These are phyloP conservation scores for Paramecium pentaurelia DNA, from an alignment of 73 alveolate genomes.

Conservation along the genomic window DNA sequence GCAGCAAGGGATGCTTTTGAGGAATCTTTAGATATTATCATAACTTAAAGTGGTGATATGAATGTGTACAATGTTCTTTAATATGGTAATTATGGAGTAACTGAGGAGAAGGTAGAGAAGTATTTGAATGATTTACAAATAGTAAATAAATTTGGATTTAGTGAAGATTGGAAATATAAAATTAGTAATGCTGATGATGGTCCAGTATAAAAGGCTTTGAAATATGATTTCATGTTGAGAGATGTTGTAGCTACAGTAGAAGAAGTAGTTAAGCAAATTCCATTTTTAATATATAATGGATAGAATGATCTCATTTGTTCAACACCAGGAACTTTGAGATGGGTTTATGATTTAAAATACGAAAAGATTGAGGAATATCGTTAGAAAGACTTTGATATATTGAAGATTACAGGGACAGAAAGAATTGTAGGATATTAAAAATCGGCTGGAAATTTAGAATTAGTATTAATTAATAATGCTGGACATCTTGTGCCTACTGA, in stretches of 20 bases:
- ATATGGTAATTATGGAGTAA: neutral
- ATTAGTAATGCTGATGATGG: neutral
- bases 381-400: neutral
- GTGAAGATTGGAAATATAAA: slow-evolving; percentile 21
- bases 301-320: slow-evolving; percentile 45
- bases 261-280: neutral
- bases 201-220: slow-evolving; percentile 31
- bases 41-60: slow-evolving; percentile 4
- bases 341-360: slow-evolving; percentile 23
- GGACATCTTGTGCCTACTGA: slow-evolving; percentile 58
- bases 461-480: slow-evolving; percentile 1
- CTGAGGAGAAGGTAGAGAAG: neutral
- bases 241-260: slow-evolving; percentile 40
- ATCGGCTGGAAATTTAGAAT: slow-evolving; percentile 21
- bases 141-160: neutral
- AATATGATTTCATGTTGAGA: slow-evolving; percentile 43
- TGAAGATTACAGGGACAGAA: neutral
- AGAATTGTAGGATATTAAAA: slow-evolving; percentile 17
- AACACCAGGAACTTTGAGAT: slow-evolving; percentile 31
- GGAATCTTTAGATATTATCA: neutral
- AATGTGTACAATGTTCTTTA: slow-evolving; percentile 11
- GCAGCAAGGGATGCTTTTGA: neutral
- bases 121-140: neutral
- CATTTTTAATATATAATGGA: slow-evolving; percentile 43
- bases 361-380: neutral